Evolutionary conservation across 176 grass and related monocot species (phyloP), one percentile per base, ranked within the genome.

Genomic region (Juncus inflexus): DNA sequence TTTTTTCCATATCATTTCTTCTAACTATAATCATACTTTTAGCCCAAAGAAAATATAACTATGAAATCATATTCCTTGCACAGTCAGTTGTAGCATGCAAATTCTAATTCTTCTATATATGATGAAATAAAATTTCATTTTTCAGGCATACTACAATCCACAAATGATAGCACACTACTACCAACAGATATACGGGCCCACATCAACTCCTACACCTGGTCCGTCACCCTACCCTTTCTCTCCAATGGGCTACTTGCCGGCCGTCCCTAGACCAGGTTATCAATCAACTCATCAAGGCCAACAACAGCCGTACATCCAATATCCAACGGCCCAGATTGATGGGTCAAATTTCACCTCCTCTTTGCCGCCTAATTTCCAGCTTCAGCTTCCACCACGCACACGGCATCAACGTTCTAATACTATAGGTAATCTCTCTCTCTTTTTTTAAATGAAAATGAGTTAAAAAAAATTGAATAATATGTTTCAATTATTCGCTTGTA

Each of bases 111-210:
- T 47, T 47, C 43, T 47, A 1, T 47, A 28, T 28, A 28, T 47
- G 9, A 47, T 47, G 43, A 6, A 9, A 1, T 47, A 57, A 8
- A 57, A 58, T 58, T 58, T 37, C 12, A 13, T 40, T 40, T 5
- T 60, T 66, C 84, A 91, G 83, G 88, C 62, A 40, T n/a, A 81
- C 19, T 97, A 97, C 85, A 80, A 77, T 73, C 19, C 73, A 67
- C 84, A 83, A 70, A 7, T 92, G 80, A 12, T 82, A 35, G 77
- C 76, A 52, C 86, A 86, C 49, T 92, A 99, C 68, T 86, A 92
- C 67, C 68, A 74, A 69, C 85, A 82, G 61, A 9, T 82, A 6
- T 99, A 99, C 60, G 83, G 85, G 36, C 72, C 76, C 45, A 62
- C 72, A 28, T 86, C 85, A 19, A 69, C 88, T 58, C 70, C 80